These are phyloP conservation scores for Fusarium sp. DNA, from an alignment of 2,329 filamentous ascomycete genomes.

Conservation along the genomic window DNA sequence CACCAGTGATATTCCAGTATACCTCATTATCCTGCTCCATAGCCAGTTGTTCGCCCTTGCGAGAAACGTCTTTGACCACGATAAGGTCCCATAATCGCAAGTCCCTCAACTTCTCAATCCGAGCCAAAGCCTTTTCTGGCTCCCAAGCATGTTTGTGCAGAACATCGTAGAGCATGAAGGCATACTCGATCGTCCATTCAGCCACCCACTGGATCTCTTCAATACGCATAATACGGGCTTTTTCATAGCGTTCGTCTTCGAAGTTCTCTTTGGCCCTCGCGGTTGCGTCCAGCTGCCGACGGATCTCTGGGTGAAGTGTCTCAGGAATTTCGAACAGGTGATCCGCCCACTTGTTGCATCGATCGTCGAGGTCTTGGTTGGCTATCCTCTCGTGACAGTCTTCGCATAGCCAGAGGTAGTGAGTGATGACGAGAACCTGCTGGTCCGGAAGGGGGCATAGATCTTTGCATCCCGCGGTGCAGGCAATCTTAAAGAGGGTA, in stretches of 20 bases:
- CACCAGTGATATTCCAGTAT: constrained; percentile 28
- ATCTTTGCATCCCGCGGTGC: constrained; percentile 43
- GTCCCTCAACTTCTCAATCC: constrained; percentile 31
- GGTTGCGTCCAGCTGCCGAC: neutral
- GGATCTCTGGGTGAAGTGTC: neutral
- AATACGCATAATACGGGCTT: constrained; percentile 16
- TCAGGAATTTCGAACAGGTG: neutral
- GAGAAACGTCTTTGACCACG: constrained; percentile 38
- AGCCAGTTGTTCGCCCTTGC: constrained; percentile 26
- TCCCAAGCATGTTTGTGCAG: constrained; percentile 12
- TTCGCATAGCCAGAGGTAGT: constrained; percentile 49
- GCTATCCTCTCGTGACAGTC: constrained; percentile 38
- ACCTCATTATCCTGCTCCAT: constrained; percentile 20
- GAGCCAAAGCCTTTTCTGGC: constrained; percentile 5
- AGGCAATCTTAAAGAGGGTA: constrained; percentile 47
- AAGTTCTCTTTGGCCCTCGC: constrained; percentile 9
- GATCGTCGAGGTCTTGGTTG: constrained; percentile 12
- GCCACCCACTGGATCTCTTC: constrained; percentile 47
- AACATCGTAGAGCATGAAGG: constrained; percentile 39
- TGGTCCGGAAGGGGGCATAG: constrained; percentile 43
- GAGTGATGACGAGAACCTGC: constrained; percentile 33
- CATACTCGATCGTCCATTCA: constrained; percentile 49
- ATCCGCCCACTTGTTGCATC: constrained; percentile 23
- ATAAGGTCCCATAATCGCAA: constrained; percentile 43
- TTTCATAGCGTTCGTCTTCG: constrained; percentile 8